Base-by-base conservation (phyloP, 495 filamentous ascomycete species). In the Platismatia glauca region DNA sequence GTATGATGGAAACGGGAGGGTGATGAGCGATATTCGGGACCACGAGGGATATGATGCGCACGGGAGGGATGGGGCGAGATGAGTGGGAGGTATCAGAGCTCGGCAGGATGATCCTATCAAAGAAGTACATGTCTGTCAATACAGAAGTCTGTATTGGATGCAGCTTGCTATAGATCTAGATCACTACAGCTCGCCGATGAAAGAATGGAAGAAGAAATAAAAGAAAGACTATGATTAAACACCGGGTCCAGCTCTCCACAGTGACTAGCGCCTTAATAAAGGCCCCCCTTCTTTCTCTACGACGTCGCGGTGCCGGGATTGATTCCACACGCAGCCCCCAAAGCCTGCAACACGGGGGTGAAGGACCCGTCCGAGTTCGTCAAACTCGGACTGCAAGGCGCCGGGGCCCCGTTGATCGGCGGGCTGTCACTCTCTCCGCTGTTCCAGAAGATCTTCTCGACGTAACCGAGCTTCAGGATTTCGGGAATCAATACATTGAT, bases 371-470 rank as follows among this genome's bases (percentile, higher is more conserved):
- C 67, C 27, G 37, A 33, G 13, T 68, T 65, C 2, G 63, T 66
- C 58, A 70, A 63, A 50, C 66, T 70, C n/a, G 66, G 66, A 44
- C 68, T 68, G 59, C 66, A 70, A 22, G 33, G 2, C 3, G 50
- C 56, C 8, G 56, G 53, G 20, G 60, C 55, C 20, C 34, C 13
- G 22, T 61, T 56, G 46, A 64, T 27, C 9, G 34, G 18, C 12
- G 37, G 20, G 24, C 27, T 27, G 60, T 39, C 50, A 18, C 24
- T 33, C 50, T 67, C 67, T 34, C 65, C 63, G 43, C 62, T 58
- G 41, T 70, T 70, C 68, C 68, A 70, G 29, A 70, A 70, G 46
- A 70, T 66, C 60, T 64, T 68, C 38, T 70, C 63, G 20, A 68
- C 66, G 37, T 66, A 69, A 3, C 59, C 66, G 11, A 65, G 59